phyloP scores from a whole-genome alignment of 2,329 filamentous ascomycete species.

The Dothiorella sarmentorum region DNA sequence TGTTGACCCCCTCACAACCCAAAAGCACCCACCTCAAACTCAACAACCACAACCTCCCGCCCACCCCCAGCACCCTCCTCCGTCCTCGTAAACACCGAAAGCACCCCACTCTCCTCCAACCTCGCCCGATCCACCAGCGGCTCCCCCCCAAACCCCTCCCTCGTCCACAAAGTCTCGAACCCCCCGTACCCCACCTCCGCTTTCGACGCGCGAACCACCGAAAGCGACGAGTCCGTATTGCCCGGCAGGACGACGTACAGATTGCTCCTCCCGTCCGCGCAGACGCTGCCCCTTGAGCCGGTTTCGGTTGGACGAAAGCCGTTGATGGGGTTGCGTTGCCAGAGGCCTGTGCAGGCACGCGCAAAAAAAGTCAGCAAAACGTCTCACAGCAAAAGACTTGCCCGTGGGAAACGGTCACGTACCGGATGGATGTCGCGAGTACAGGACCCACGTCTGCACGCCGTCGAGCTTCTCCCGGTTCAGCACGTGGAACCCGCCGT shows the following conservation, averaged over 20 bases:
- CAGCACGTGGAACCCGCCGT: conserved; percentile 48
- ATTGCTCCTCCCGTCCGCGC: not conserved
- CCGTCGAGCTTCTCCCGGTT: conserved; percentile 41
- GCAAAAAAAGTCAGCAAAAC: not conserved
- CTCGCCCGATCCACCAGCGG: conserved; percentile 7
- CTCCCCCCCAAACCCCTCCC: not conserved
- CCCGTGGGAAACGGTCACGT: not conserved
- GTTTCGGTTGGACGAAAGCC: not conserved
- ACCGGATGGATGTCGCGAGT: not conserved
- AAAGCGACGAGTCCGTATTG: not conserved
- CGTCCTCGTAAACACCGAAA: conserved; percentile 13
- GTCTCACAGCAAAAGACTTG: too few species aligned
- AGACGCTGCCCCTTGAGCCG: not conserved
- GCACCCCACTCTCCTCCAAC: not conserved
- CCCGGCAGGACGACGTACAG: not conserved
- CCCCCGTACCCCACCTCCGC: not conserved
- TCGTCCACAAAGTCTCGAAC: conserved; percentile 2
- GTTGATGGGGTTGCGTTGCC: not conserved
- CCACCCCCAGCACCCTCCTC: not conserved
- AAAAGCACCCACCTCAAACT: conserved; percentile 1
- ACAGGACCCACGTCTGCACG: not conserved
- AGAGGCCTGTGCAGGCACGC: not conserved
- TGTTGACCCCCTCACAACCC: too few species aligned
- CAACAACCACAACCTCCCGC: conserved; percentile 8
- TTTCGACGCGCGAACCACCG: not conserved